phyloP scores from a whole-genome alignment of 371 early-diverging fungal genomes.

The Apophysomyces sp. region DNA sequence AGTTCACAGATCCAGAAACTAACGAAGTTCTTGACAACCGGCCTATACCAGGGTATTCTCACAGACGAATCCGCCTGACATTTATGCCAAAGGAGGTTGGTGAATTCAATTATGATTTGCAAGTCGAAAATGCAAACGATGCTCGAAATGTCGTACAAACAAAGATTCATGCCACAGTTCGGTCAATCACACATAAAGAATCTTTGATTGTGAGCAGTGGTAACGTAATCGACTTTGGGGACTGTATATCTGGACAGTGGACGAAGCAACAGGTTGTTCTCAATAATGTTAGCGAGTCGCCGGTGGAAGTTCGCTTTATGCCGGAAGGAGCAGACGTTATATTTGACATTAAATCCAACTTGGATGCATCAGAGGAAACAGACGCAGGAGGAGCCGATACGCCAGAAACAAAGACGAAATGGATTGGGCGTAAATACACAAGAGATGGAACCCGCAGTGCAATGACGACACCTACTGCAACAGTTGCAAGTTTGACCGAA shows the following conservation, averaged over 20 bases:
- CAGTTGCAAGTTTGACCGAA: slow-evolving; percentile 45
- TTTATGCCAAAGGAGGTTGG: slow-evolving; percentile 89
- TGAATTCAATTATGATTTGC: slow-evolving; percentile 86
- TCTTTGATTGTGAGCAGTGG: slow-evolving; percentile 76
- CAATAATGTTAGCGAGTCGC: slow-evolving; percentile 79
- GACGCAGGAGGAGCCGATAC: slow-evolving; percentile 3
- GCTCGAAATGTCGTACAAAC: slow-evolving; percentile 78
- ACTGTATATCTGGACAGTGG: slow-evolving; percentile 88
- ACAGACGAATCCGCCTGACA: slow-evolving; percentile 73
- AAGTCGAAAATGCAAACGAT: slow-evolving; percentile 91
- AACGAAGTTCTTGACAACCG: slow-evolving; percentile 54
- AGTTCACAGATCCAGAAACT: slow-evolving; percentile 75
- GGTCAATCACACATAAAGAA: slow-evolving; percentile 77
- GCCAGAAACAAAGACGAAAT: neutral
- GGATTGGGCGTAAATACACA: slow-evolving; percentile 12
- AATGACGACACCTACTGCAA: slow-evolving; percentile 19
- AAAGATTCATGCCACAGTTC: slow-evolving; percentile 80
- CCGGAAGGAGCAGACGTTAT: slow-evolving; percentile 82
- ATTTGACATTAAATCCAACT: slow-evolving; percentile 47
- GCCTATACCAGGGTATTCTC: slow-evolving; percentile 73
- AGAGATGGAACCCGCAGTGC: slow-evolving; percentile 11
- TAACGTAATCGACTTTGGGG: slow-evolving; percentile 89
- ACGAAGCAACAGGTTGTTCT: slow-evolving; percentile 76
- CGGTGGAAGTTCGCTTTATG: slow-evolving; percentile 78
- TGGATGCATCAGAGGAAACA: slow-evolving; percentile 11